Evolutionary conservation across 2,329 filamentous ascomycete species (phyloP), one percentile per base, ranked within the genome.

Genomic region (Mycosphaerella arachidis): DNA sequence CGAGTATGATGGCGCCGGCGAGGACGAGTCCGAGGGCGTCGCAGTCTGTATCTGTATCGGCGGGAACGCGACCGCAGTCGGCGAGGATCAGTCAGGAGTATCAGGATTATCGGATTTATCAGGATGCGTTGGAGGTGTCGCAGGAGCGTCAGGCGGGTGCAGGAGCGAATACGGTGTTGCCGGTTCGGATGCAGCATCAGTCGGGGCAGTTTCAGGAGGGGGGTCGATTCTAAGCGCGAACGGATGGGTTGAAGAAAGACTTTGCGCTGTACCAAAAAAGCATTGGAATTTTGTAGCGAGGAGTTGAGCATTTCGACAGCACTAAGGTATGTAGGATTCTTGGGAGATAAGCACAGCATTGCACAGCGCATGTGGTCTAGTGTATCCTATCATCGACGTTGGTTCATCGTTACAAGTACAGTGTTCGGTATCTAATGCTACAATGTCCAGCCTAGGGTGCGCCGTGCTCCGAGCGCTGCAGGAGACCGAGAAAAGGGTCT

Each of bases 181-280:
- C 50, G 50, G n/a, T 52, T 35, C 20, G 50, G 50, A 52, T 52
- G 50, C 50, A 35, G 50, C 50, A 52, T 18, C 24, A 24, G 24
- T 3, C 24, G 24, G 24, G 24, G 24, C 2, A 24, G 2, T 24
- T 24, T 24, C 24, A 24, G 24, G n/a, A 20, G 1, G 27, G 30
- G 29, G 31, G 2, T 4, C 9, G 30, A 6, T 35, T 31, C 10
- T 35, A n/a, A 12, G 50, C 37, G 33, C 48, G 16, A 29, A 7
- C 20, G 16, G 37, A 45, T 6, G 33, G 53, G 16, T 62, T 24
- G 24, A 24, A 24, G 24, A 24, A 68, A 48, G 67, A 66, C 12
- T 35, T 35, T 35, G 31, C 31, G 5, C 2, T 35, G 31, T 35
- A 24, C 24, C 24, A 24, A 24, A 24, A 24, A 24, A 24, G 24